phyloP scores from a whole-genome alignment of 176 grass and related monocot genomes.

The Musa schizocarpa region DNA sequence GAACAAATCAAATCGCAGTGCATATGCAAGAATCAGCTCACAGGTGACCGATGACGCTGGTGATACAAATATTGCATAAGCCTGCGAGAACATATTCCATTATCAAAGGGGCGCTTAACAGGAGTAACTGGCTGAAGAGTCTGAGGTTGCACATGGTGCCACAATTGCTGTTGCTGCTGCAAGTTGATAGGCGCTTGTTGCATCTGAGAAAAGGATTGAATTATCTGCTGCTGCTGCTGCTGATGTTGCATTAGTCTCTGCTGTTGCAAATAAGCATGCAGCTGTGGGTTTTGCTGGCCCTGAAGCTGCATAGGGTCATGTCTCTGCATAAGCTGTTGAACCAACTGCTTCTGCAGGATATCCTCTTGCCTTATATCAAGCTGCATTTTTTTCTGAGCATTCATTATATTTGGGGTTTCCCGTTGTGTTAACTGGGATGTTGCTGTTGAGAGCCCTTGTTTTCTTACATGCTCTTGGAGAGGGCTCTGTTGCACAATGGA shows the following conservation, averaged over 20 bases:
- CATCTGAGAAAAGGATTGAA: conserved; percentile 63
- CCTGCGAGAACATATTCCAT: conserved; percentile 70
- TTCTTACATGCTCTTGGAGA: conserved; percentile 65
- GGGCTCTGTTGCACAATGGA: conserved; percentile 75
- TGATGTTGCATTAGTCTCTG: conserved; percentile 45
- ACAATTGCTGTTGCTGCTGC: conserved; percentile 35
- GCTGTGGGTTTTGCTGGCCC: conserved; percentile 55
- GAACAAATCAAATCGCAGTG: not conserved
- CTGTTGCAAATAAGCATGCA: conserved; percentile 74
- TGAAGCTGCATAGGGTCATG: conserved; percentile 48
- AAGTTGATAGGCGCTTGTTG: conserved; percentile 44
- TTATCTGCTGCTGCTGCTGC: conserved; percentile 60
- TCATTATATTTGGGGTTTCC: conserved; percentile 24
- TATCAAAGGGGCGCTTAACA: conserved; percentile 53
- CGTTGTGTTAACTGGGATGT: conserved; percentile 62
- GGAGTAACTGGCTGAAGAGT: conserved; percentile 38
- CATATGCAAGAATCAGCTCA: conserved; percentile 17
- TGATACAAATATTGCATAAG: conserved; percentile 94
- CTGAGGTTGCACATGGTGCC: conserved; percentile 45
- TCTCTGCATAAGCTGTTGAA: conserved; percentile 63
- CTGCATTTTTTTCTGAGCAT: conserved; percentile 74
- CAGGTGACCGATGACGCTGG: conserved; percentile 65
- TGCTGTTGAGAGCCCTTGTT: conserved; percentile 68
- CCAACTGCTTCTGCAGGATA: conserved; percentile 53
- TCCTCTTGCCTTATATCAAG: conserved; percentile 62